Conservation (phyloP, 164 flowering plant species). For the Echeveria elegans region DNA sequence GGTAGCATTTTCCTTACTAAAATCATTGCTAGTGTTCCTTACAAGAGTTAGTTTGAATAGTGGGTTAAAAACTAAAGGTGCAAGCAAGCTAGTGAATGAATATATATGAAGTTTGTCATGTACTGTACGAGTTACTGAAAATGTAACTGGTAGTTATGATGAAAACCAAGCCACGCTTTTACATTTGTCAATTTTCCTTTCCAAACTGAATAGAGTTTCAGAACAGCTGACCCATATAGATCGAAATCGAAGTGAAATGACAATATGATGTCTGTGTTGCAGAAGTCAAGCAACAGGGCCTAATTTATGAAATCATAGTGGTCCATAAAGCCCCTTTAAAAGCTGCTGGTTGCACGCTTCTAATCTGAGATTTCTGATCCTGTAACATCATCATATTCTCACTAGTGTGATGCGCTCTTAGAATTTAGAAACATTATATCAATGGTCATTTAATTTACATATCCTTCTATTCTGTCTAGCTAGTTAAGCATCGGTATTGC, state of each 20-base stretch:
- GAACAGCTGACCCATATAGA: too few species aligned
- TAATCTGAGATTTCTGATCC: background rate
- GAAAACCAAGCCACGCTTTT: constrained; percentile 3
- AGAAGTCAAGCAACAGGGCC: constrained; percentile 2
- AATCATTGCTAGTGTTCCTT: too few species aligned
- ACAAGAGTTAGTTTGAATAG: too few species aligned
- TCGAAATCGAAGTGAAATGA: background rate
- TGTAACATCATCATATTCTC: constrained; percentile 1
- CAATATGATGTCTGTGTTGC: background rate
- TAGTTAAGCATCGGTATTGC: too few species aligned
- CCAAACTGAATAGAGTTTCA: too few species aligned
- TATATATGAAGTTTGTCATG: constrained; percentile 5
- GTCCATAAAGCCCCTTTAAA: background rate
- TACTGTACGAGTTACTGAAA: background rate
- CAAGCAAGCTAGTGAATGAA: background rate
- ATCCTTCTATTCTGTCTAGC: too few species aligned
- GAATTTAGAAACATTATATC: background rate
- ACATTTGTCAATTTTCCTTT: background rate
- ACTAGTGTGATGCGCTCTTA: background rate
- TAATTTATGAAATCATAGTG: constrained; percentile 1
- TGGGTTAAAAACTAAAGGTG: background rate
- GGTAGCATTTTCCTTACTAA: too few species aligned
- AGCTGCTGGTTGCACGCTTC: constrained; percentile 3
- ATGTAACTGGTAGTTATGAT: background rate
- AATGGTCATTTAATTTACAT: too few species aligned